phyloP scores from a whole-genome alignment of 768 basidiomycete genomes.

The Tricholoma bakamatsutake region DNA sequence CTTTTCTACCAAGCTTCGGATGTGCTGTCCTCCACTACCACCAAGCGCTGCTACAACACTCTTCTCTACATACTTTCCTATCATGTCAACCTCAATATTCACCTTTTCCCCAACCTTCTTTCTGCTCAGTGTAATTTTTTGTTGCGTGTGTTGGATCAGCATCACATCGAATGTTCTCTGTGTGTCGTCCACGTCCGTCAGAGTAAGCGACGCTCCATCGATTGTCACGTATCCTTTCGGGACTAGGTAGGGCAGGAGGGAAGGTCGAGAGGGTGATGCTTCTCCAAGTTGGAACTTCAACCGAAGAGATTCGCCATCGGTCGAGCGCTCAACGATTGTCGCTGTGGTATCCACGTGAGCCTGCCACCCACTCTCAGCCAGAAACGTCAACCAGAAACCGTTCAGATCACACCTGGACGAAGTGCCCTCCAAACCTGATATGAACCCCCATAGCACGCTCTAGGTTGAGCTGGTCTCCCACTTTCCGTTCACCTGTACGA shows the following conservation, averaged over 20 bases:
- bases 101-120: slow-evolving; percentile 78
- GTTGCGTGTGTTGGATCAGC: slow-evolving; percentile 93
- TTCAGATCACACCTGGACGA: slow-evolving; percentile 71
- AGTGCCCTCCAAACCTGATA: slow-evolving; percentile 92
- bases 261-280: slow-evolving; percentile 50
- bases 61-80: slow-evolving; percentile 88
- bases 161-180: slow-evolving; percentile 76
- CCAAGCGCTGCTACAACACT: slow-evolving; percentile 66
- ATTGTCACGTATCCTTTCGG: slow-evolving; percentile 93
- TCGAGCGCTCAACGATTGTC: slow-evolving; percentile 52
- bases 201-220: slow-evolving; percentile 90
- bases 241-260: slow-evolving; percentile 77
- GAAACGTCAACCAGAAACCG: neutral
- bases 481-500: slow-evolving; percentile 63
- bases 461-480: slow-evolving; percentile 81
- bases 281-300: slow-evolving; percentile 72
- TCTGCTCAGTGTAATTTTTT: slow-evolving; percentile 72
- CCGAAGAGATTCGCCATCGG: slow-evolving; percentile 87
- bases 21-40: slow-evolving; percentile 42
- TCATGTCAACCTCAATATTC: slow-evolving; percentile 94
- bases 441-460: slow-evolving; percentile 94
- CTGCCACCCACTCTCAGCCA: slow-evolving; percentile 30
- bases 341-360: slow-evolving; percentile 94
- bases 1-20: slow-evolving; percentile 48
- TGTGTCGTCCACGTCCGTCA: slow-evolving; percentile 71